Base-by-base conservation (phyloP, 371 early-diverging fungal species). In the Mucor indicus region DNA sequence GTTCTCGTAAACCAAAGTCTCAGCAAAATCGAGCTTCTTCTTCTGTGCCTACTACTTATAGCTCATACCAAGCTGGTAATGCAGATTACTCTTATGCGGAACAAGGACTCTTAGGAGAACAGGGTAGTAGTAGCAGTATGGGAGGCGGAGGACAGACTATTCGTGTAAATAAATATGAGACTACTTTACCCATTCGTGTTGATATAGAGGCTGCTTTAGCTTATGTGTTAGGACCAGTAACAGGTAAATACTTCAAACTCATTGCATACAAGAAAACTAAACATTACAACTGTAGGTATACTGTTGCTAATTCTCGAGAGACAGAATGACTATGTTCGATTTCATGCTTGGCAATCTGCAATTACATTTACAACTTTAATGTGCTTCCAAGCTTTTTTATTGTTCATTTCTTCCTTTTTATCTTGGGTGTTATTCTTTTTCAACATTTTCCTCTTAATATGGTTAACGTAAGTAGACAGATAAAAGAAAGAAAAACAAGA, bases 261-360 rank as follows among this genome's bases (percentile, higher is more conserved):
- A n/a, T n/a, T n/a, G n/a, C n/a, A n/a, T n/a, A n/a, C n/a, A n/a
- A n/a, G n/a, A n/a, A n/a, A n/a, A n/a, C n/a, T n/a, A n/a, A n/a
- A n/a, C n/a, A n/a, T n/a, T n/a, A n/a, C n/a, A n/a, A n/a, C n/a
- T n/a, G 5, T 9, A 33, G 35, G 89, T 3, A 69, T 87, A 12
- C 37, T 87, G 11, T 75, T 92, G 37, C 62, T 92, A 35, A 77
- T 92, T 16, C 44, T 86, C 19, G 92, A 92, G 57, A 80, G 75
- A 53, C 85, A 87, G 60, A 89, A 89, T 60, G 89, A 87, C 56
- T 89, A 87, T 63, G 86, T 89, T 35, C 66, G 92, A 53, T 92
- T 89, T 64, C 91, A 91, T 59, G 91, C 91, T 4, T 91, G 89
- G 90, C 92, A 92, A 73, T 76, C 77, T 13, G 64, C 73, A 1